Conservation (phyloP, 2,329 filamentous ascomycete genomes). For the Neoscytalidium dimidiatum region DNA sequence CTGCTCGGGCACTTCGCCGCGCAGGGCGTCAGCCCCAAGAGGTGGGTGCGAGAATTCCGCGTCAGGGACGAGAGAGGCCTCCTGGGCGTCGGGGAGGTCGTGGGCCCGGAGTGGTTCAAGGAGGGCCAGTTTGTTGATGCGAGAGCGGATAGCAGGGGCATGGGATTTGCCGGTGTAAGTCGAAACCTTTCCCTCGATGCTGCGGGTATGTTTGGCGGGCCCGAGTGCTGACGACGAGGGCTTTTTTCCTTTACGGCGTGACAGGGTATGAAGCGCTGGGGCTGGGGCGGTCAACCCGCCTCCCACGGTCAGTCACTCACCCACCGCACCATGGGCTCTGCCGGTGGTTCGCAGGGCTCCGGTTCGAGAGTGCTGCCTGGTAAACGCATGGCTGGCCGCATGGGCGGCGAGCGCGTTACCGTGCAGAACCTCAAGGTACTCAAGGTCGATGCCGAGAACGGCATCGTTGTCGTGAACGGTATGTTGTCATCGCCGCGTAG, state of each 20-base stretch:
- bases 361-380: slow-evolving; percentile 91
- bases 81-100: slow-evolving; percentile 70
- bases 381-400: slow-evolving; percentile 96
- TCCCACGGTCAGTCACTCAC: slow-evolving; percentile 95
- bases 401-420: slow-evolving; percentile 88
- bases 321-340: slow-evolving; percentile 88
- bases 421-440: slow-evolving; percentile 89
- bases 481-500: slow-evolving; percentile 26
- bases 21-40: slow-evolving; percentile 80
- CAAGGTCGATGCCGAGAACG: slow-evolving; percentile 82
- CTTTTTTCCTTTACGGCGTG: too few relatives aligned
- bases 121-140: slow-evolving; percentile 90
- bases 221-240: not conserved
- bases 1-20: slow-evolving; percentile 85
- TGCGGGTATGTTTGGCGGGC: too few relatives aligned
- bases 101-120: slow-evolving; percentile 88
- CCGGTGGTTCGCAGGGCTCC: slow-evolving; percentile 85
- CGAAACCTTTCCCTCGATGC: not conserved
- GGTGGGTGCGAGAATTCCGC: slow-evolving; percentile 81
- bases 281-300: slow-evolving; percentile 83
- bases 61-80: slow-evolving; percentile 75
- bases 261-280: slow-evolving; percentile 90
- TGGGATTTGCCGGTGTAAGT: slow-evolving; percentile 81
- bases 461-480: slow-evolving; percentile 86
- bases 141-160: slow-evolving; percentile 75